A percentile compares a stretch with the other conserved stretches of the same genome.
phyloP scores from a whole-genome alignment of 129 eudicot genomes.

The Flaveria trinervia region DNA sequence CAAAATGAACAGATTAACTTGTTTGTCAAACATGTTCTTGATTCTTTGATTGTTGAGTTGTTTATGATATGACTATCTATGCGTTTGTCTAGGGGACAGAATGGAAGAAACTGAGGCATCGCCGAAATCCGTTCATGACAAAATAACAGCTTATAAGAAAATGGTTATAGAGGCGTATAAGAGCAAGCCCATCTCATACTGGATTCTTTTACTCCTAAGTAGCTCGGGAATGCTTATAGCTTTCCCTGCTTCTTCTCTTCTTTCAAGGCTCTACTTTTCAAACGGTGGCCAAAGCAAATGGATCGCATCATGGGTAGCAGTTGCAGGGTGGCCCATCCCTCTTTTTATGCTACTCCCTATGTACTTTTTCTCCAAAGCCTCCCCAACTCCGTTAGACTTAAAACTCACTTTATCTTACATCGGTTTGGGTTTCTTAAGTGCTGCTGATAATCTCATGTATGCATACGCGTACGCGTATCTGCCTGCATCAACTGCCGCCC shows the following conservation, averaged over 20 bases:
- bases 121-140: conserved; percentile 40
- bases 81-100: conserved; percentile 30
- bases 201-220: conserved; percentile 72
- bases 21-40: conserved; percentile 11
- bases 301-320: conserved; percentile 89
- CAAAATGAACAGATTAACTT: background rate
- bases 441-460: conserved; percentile 87
- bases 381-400: conserved; percentile 65
- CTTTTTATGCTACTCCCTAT: conserved; percentile 59
- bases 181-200: conserved; percentile 73
- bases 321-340: conserved; percentile 88
- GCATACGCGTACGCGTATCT: conserved; percentile 92
- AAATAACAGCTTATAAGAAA: conserved; percentile 35
- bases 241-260: conserved; percentile 91
- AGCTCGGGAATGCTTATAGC: conserved; percentile 72
- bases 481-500: conserved; percentile 93
- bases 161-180: conserved; percentile 47
- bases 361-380: conserved; percentile 55
- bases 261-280: conserved; percentile 80
- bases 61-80: conserved; percentile 17
- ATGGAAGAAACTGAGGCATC: conserved; percentile 46
- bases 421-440: conserved; percentile 73
- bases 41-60: conserved; percentile 12
- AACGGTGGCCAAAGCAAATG: conserved; percentile 93
- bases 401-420: conserved; percentile 58